A percentile compares a stretch with the other conserved stretches of the same genome.
These are phyloP conservation scores for Pleomassaria siparia DNA, from an alignment of 2,329 filamentous ascomycete genomes.

Conservation along the genomic window DNA sequence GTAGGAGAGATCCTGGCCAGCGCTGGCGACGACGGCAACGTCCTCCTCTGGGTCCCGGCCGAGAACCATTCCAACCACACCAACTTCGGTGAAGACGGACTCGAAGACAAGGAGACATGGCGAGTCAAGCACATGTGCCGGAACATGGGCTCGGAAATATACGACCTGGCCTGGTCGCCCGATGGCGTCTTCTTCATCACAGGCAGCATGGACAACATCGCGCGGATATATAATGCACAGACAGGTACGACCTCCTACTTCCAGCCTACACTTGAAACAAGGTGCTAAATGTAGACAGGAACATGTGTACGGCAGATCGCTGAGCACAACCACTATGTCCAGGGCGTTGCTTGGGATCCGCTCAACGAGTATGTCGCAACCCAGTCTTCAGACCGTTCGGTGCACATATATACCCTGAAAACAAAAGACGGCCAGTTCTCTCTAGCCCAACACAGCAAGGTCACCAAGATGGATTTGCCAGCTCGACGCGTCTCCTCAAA, in stretches of 20 bases:
- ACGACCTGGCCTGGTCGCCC: conserved; percentile 98
- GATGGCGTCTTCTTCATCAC: conserved; percentile 96
- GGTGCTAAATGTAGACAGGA: conserved; percentile 28
- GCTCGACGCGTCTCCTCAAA: conserved; percentile 84
- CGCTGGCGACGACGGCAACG: conserved; percentile 95
- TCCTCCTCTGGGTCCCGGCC: conserved; percentile 92
- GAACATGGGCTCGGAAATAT: conserved; percentile 92
- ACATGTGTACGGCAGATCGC: conserved; percentile 79
- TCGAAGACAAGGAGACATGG: conserved; percentile 97
- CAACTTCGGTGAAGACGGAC: conserved; percentile 81
- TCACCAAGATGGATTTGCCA: conserved; percentile 92
- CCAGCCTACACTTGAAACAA: conserved; percentile 6
- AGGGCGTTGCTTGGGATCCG: conserved; percentile 97
- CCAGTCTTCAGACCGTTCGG: conserved; percentile 95
- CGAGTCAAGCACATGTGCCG: conserved; percentile 97
- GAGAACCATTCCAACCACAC: conserved; percentile 66
- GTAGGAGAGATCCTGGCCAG: conserved; percentile 89
- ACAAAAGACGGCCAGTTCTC: conserved; percentile 96
- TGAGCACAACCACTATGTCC: conserved; percentile 97
- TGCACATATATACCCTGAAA: conserved; percentile 95
- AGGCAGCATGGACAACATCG: conserved; percentile 98
- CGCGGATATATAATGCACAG: conserved; percentile 91
- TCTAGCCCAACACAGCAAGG: conserved; percentile 73
- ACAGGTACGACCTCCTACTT: conserved; percentile 62
- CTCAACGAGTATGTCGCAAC: conserved; percentile 97